A percentile compares a stretch with the other conserved stretches of the same genome.
These are phyloP conservation scores for Hortiboletus campestris DNA, from an alignment of 768 basidiomycete species.

Conservation along the genomic window DNA sequence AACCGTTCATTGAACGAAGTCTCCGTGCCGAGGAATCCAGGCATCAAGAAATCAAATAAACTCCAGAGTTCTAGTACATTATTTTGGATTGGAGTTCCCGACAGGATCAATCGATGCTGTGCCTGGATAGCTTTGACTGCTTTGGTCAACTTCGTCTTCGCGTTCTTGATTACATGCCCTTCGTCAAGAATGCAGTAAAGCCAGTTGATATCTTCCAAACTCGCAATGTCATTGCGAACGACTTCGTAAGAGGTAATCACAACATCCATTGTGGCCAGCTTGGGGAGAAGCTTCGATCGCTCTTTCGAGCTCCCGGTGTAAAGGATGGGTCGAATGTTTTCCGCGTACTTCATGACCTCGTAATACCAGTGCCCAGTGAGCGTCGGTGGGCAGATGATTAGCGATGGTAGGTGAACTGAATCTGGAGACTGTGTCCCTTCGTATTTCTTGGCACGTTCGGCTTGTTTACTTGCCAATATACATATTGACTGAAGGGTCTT, in stretches of 20 bases:
- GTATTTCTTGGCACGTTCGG: slow-evolving; percentile 74
- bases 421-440: slow-evolving; percentile 68
- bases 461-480: slow-evolving; percentile 91
- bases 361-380: slow-evolving; percentile 99
- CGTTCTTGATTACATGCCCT: slow-evolving; percentile 98
- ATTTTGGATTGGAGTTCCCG: slow-evolving; percentile 98
- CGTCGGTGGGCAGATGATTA: slow-evolving; percentile 96
- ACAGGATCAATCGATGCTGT: slow-evolving; percentile 90
- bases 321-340: slow-evolving; percentile 77
- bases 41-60: slow-evolving; percentile 99
- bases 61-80: slow-evolving; percentile 99
- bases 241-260: slow-evolving; percentile 98
- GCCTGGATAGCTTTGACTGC: slow-evolving; percentile 90
- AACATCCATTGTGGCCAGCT: slow-evolving; percentile 74
- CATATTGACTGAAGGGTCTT: slow-evolving; percentile 98
- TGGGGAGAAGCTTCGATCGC: slow-evolving; percentile 63
- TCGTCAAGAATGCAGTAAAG: slow-evolving; percentile 97
- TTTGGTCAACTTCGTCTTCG: slow-evolving; percentile 95
- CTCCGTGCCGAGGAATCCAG: slow-evolving; percentile 97
- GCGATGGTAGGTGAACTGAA: slow-evolving; percentile 82
- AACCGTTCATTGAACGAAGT: slow-evolving; percentile 92
- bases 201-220: slow-evolving; percentile 75
- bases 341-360: slow-evolving; percentile 90
- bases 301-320: slow-evolving; percentile 90
- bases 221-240: slow-evolving; percentile 88